Evolutionary conservation across 1,139 yeast genomes (phyloP), one percentile per base, ranked within the genome.

Genomic region (Petasospora fabianii): DNA sequence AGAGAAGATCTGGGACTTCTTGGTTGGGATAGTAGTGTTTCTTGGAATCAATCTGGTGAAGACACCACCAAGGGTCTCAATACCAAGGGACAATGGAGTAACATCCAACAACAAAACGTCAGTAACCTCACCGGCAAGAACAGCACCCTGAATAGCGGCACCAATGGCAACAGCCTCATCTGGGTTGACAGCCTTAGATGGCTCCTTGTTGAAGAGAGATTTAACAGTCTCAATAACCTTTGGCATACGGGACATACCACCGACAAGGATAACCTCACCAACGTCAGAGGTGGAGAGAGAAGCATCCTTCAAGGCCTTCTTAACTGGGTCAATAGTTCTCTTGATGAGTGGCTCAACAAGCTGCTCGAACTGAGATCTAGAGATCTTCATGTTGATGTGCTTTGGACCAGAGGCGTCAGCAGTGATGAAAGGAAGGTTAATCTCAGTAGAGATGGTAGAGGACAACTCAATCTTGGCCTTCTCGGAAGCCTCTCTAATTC

Each of bases 201-300:
- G 86, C 38, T 65, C 61, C 50, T 71, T 77, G 6, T 67, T 65
- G 55, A 83, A 82, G n/a, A 77, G 54, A 1, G 71, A 69, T 44
- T 68, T 72, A 1, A 84, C 88, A 0, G 72, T 64, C 24, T 66
- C 63, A 43, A 87, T 65, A 30, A 84, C 75, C 55, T 75, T 77
- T 20, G 94, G 94, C 94, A 84, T 84, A 56, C 92, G 65, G 1
- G 94, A 83, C 94, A 84, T 84, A 30, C 94, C 94, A 22, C 94
- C 94, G 20, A 84, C 94, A 34, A 84, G 59, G 32, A 84, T 72
- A 12, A 84, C 75, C 51, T 83, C 87, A 58, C 83, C 86, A 27
- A 84, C 70, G 43, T 83, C 88, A 19, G 67, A 66, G 5, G 73
- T 64, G 31, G 70, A 75, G 46, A 84, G 61, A 27, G 78, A 84